A percentile compares a stretch with the other conserved stretches of the same genome.
Evolutionary conservation across 2,329 filamentous ascomycete genomes (phyloP).

Genomic region (Elsinoe fawcettii): DNA sequence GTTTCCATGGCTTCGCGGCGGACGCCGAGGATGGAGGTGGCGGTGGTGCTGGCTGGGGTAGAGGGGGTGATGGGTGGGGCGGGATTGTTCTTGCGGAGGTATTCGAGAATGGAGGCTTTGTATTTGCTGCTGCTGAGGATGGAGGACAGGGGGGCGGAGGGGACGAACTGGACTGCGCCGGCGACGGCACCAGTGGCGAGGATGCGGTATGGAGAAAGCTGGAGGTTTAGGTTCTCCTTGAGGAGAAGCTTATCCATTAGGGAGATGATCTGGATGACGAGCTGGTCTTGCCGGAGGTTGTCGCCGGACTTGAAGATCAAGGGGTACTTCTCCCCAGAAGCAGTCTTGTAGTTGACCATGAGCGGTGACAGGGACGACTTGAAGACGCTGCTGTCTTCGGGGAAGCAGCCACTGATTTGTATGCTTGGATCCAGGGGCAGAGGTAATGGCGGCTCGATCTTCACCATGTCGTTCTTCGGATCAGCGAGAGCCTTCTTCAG

Average conservation of each 20-base stretch:
- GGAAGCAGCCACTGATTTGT: slow-evolving; percentile 67
- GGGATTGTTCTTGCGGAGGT: slow-evolving; percentile 81
- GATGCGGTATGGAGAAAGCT: slow-evolving; percentile 91
- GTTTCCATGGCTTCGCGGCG: slow-evolving; percentile 90
- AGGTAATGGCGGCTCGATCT: slow-evolving; percentile 77
- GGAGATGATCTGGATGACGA: slow-evolving; percentile 95
- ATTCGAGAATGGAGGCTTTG: slow-evolving; percentile 68
- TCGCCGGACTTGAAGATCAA: slow-evolving; percentile 97
- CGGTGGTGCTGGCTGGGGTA: slow-evolving; percentile 61
- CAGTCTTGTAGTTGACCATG: slow-evolving; percentile 81
- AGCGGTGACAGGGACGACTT: slow-evolving; percentile 92
- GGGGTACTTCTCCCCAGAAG: slow-evolving; percentile 68
- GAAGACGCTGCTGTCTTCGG: slow-evolving; percentile 84
- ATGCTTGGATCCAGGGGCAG: slow-evolving; percentile 82
- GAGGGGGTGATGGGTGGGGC: slow-evolving; percentile 72
- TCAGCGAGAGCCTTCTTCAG: slow-evolving; percentile 80
- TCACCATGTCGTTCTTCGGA: slow-evolving; percentile 77
- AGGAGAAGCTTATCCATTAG: slow-evolving; percentile 93
- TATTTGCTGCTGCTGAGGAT: slow-evolving; percentile 66
- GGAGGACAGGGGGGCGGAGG: slow-evolving; percentile 73
- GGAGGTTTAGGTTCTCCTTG: slow-evolving; percentile 93
- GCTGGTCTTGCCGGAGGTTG: slow-evolving; percentile 89
- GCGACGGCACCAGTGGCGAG: slow-evolving; percentile 84
- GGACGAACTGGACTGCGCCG: slow-evolving; percentile 88
- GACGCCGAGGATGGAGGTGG: slow-evolving; percentile 64